Base-by-base conservation (phyloP, 2,329 filamentous ascomycete genomes). In the Xylariaceae sp. region DNA sequence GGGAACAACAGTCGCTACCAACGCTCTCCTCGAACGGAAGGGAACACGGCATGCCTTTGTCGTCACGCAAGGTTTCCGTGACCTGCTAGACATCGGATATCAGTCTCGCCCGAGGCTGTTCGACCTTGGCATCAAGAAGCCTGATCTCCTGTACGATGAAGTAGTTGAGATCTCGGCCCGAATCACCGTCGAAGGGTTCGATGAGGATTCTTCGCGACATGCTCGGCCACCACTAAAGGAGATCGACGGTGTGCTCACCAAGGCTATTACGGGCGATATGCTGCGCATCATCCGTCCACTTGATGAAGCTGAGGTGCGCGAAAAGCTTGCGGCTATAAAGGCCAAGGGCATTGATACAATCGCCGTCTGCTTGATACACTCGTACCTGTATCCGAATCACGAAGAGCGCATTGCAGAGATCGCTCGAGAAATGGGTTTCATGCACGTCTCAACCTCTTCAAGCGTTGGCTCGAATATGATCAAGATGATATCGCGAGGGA, bases 1-100 rank as follows among this genome's bases (percentile, higher is more conserved):
- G 91, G 91, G 91, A 39, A 96, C 91, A 1, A 96, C 91, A 0
- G 90, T 96, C 11, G 91, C 91, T 9, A 96, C 91, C 0, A 96
- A 96, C 67, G 91, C 91, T 0, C 71, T 96, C 48, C 76, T 96
- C 2, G 91, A 96, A 68, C 77, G 91, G 50, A 96, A 96, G 68
- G 91, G 91, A 42, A 90, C 95, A 71, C 83, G 82, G 59, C 91
- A 94, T 64, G 90, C 89, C 12, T 79, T 96, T 68, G 82, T 96
- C 1, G 89, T 95, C 11, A 95, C 89, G 1, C 85, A 84, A 57
- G 91, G 91, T 0, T 96, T 96, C 75, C 85, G 83, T 59, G 90
- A 96, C 67, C 94, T 89, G 59, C 74, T 96, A 19, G 80, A 85
- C 46, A 96, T 96, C 64, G 91, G 91, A 12, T 95, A 96, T 67